Conservation (phyloP, 225 moss, liverwort and hornwort genomes). For the Pleurozium schreberi region DNA sequence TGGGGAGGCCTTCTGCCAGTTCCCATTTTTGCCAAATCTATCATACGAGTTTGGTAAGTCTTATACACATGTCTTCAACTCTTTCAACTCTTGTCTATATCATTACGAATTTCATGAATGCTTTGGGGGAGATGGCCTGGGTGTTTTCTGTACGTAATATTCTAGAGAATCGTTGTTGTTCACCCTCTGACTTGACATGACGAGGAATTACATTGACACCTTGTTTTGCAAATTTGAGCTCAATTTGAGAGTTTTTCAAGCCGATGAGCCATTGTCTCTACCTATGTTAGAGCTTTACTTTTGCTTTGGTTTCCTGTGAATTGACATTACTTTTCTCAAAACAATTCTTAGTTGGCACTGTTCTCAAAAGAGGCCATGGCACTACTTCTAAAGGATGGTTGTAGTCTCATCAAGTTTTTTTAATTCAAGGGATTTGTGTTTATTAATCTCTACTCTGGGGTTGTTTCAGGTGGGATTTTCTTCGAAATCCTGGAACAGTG, state of each 20-base stretch:
- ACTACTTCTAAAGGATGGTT: neutral
- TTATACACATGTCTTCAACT: neutral
- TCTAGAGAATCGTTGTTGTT: neutral
- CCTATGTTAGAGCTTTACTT: neutral
- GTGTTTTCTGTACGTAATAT: no score
- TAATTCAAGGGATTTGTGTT: neutral
- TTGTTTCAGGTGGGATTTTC: slow-evolving; percentile 33
- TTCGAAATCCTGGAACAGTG: slow-evolving; percentile 14
- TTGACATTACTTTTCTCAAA: neutral
- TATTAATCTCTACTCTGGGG: neutral
- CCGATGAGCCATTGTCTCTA: neutral
- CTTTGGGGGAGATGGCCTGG: no score
- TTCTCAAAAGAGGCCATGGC: neutral
- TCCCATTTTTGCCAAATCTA: slow-evolving; percentile 14
- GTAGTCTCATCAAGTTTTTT: neutral
- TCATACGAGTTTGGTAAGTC: slow-evolving; percentile 17
- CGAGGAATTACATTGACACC: neutral
- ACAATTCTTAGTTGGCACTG: neutral
- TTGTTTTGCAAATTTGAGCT: neutral
- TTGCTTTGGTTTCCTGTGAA: neutral
- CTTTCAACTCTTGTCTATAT: no score
- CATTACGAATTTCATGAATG: neutral
- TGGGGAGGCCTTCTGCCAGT: slow-evolving; percentile 37
- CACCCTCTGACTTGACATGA: neutral
- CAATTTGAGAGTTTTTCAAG: neutral